Evolutionary conservation across 2,329 filamentous ascomycete genomes (phyloP), one percentile per base, ranked within the genome.

Genomic region (Purpureocillium takamizusanense): DNA sequence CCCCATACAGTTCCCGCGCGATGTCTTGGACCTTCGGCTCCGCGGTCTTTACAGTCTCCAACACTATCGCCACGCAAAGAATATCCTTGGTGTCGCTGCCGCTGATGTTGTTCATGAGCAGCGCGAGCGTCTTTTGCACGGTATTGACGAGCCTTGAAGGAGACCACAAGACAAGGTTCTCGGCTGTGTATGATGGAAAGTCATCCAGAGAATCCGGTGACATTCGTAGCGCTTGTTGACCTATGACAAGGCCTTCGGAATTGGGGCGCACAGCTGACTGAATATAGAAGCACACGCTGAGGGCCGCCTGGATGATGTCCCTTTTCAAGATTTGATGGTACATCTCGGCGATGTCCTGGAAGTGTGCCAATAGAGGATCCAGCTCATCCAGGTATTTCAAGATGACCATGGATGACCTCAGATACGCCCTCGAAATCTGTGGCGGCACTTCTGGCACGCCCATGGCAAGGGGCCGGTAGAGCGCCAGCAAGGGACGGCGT

Each of bases 251-350:
- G 30, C 48, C 50, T 15, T 62, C 56, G 4, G 47, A 48, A 29
- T 49, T 49, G 23, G 56, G 52, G 5, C 55, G 55, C 10, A 54
- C 43, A 2, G 50, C 51, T n/a, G 51, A 45, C 29, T 59, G 60
- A 50, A 76, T 72, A 40, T 72, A 76, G 45, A 69, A 74, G 48
- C 73, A 76, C 11, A 76, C 57, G 41, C 71, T 72, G 33, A 76
- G 63, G 3, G 70, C 69, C 0, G 72, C 70, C 50, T 76, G 71
- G 15, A 74, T 57, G 17, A 76, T 69, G 44, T 76, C 73, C 42
- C 67, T 64, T 46, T 70, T 72, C 28, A 76, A 51, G 10, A 74
- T 59, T 35, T 73, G 62, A 41, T 73, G 63, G 39, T 74, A 72
- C 62, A 75, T 70, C 41, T 72, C 67, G 46, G 62, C 62, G 17